Evolutionary conservation across 192 early-diverging fungal species (phyloP), one percentile per base, ranked within the genome.

Genomic region (Backusella parvicylindrica): DNA sequence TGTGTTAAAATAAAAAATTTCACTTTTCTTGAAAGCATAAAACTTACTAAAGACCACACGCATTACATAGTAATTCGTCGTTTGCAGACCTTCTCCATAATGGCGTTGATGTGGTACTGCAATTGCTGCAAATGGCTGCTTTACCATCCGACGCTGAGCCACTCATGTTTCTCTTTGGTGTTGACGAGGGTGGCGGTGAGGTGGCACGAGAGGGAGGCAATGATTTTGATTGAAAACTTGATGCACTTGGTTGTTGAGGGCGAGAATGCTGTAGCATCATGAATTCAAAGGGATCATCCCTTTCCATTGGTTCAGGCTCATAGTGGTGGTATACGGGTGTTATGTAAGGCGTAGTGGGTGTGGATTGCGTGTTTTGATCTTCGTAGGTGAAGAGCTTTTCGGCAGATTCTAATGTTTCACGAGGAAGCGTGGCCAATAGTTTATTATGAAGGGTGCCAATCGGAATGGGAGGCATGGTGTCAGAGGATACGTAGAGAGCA

Each of bases 31-130:
- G 1, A 56, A 56, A 12, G 26, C 0, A 11, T 7, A 69, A 64
- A 18, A 84, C 77, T 71, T 84, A 88, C 76, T 87, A 89, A 68
- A 89, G 72, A 16, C 87, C 87, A 71, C 87, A 89, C 5, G 87
- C 87, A 68, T 89, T 89, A 69, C 87, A 89, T 7, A 89, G 75
- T 23, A 84, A 79, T 32, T 84, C 79, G n/a, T 86, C 87, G 11
- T 81, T 78, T 40, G 85, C 83, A 43, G 86, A 86, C 41, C 96
- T 86, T 35, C 98, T 90, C 98, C 98, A 99, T 33, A 99, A 84
- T 0, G 96, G 92, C 35, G 98, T 99, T 36, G 92, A 91, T 8
- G 93, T 97, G 1, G 91, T 92, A 38, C 84, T 83, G 69, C 92
- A 94, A 76, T 94, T 94, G 81, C 84, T 86, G 72, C 92, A 94